Evolutionary conservation across 176 grass and related monocot genomes (phyloP), one percentile per base, ranked within the genome.

Genomic region (Aegilops umbellulata): DNA sequence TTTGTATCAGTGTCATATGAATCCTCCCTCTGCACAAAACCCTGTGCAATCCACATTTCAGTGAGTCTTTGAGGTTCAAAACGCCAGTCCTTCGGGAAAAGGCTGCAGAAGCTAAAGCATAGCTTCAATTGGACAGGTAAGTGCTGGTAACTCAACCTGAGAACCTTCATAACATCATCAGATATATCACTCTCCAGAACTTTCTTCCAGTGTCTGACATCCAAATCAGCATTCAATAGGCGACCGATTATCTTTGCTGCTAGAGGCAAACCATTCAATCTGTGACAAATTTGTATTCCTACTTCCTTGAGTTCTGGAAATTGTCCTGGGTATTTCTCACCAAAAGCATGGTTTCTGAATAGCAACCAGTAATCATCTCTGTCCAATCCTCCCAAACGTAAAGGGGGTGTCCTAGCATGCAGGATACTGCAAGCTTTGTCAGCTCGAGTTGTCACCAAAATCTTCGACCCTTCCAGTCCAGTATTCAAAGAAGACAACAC

Each of bases 1-100:
- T 72, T 79, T 0, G 34, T 4, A 78, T 84, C 39, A 9, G 38
- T 73, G 51, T 79, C 87, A 80, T 79, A 73, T 22, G 17, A 13
- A 84, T 88, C 75, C 35, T 88, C 75, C 65, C 63, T 76, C 86
- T 87, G 61, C 20, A 89, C 70, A 62, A 96, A 89, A 47, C 94
- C 94, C 22, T 93, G 86, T 4, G 91, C 82, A n/a, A 91, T 87
- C 94, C 94, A 96, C 84, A 96, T 90, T 65, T 87, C 69, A 65
- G 88, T 83, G 55, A 93, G 83, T 17, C 27, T 84, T 38, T 70
- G 65, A 19, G 84, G 72, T 7, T 83, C 60, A 66, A 96, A 89
- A 68, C 25, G 78, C 81, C 84, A 91, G 4, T 83, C 38, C 80
- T 91, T 90, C 10, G 89, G 91, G 25, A 96, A 93, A 17, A 93